phyloP scores from a whole-genome alignment of 2,329 filamentous ascomycete species.

The Botrytis porri region DNA sequence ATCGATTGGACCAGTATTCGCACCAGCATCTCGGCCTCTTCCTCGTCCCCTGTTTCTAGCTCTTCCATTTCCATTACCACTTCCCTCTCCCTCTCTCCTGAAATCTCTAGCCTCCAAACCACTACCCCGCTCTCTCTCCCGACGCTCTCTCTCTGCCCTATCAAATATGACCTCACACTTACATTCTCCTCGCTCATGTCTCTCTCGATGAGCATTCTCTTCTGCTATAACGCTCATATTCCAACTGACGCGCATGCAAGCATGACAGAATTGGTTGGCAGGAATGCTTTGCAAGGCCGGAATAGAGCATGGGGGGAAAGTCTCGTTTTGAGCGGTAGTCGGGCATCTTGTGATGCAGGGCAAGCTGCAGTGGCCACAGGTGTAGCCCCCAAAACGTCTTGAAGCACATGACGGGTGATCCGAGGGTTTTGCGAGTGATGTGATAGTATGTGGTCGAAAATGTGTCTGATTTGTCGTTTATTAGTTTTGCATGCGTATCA shows the following conservation, averaged over 20 bases:
- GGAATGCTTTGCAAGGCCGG: constrained; percentile 32
- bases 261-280: constrained; percentile 32
- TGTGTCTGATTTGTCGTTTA: not conserved
- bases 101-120: not conserved
- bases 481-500: not conserved
- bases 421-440: not conserved
- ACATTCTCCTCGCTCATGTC: constrained; percentile 31
- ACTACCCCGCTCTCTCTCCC: constrained; percentile 9
- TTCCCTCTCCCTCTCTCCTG: not conserved
- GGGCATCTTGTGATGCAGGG: constrained; percentile 45
- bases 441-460: not conserved
- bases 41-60: not conserved
- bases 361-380: constrained; percentile 47
- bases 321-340: constrained; percentile 26
- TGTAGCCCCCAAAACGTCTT: constrained; percentile 47
- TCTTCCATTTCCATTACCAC: not conserved
- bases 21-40: not conserved
- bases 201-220: constrained; percentile 31
- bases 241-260: constrained; percentile 36
- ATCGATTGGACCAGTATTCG: not conserved
- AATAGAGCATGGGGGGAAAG: constrained; percentile 33
- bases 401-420: constrained; percentile 44
- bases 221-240: constrained; percentile 31
- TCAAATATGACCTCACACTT: constrained; percentile 32
- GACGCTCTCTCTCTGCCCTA: constrained; percentile 26